Percentiles rank a stretch among this genome's conserved stretches.
Evolutionary conservation across 257 asterid species (phyloP).

Genomic region (Ballota nigra): DNA sequence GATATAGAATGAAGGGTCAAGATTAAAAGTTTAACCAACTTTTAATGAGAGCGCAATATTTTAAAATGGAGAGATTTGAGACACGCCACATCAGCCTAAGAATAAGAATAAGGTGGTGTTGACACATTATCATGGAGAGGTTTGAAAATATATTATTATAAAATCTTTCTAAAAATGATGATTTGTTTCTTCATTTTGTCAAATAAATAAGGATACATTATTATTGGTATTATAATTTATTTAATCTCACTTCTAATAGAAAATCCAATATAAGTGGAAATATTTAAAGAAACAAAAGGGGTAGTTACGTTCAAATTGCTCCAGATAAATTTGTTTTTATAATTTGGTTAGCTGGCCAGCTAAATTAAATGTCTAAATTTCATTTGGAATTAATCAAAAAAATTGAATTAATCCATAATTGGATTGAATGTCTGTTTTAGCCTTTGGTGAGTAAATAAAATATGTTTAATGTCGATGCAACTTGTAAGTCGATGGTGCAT

Average conservation of each 20-base stretch:
- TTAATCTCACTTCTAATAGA: not conserved
- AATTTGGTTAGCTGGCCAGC: not conserved
- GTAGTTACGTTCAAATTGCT: not conserved
- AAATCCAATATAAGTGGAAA: not conserved
- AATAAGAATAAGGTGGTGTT: no score
- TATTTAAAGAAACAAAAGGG: not conserved
- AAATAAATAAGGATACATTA: no score
- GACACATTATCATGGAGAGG: no score
- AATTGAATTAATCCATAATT: not conserved
- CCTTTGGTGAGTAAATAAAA: constrained; percentile 2
- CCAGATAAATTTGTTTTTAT: not conserved
- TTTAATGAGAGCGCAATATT: no score
- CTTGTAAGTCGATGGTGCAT: constrained; percentile 12
- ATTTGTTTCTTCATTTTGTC: not conserved
- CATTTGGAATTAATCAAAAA: constrained; percentile 16
- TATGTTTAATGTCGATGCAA: not conserved
- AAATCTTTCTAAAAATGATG: no score
- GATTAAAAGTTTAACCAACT: no score
- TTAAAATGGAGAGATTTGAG: no score
- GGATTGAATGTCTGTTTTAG: not conserved
- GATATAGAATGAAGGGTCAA: no score
- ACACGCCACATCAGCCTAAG: no score
- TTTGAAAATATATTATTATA: no score
- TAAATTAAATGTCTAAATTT: not conserved
- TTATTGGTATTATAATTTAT: no score